Percentiles rank a stretch among this genome's conserved stretches.
These are phyloP conservation scores for Stemphylium lycopersici DNA, from an alignment of 2,329 filamentous ascomycete species.

Conservation along the genomic window DNA sequence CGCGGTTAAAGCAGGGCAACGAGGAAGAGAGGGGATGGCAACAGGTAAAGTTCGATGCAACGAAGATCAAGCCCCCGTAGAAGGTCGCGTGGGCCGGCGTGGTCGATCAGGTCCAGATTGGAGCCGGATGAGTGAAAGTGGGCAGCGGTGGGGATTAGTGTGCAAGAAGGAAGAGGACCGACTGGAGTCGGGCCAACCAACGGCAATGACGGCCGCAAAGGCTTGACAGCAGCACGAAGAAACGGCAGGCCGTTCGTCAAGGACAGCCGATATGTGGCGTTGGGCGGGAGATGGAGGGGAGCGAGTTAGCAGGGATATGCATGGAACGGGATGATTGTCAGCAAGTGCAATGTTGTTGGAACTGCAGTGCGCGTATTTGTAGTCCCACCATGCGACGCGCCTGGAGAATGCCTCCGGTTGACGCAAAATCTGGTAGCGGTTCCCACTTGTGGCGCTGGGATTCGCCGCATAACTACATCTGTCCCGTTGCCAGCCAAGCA, in stretches of 20 bases:
- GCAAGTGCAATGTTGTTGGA: conserved; percentile 35
- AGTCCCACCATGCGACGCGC: conserved; percentile 45
- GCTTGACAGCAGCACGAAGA: conserved; percentile 38
- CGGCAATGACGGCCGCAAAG: conserved; percentile 39
- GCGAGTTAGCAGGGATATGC: conserved; percentile 44
- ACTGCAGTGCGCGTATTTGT: conserved; percentile 36
- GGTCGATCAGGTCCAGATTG: conserved; percentile 43
- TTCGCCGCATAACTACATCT: conserved; percentile 39
- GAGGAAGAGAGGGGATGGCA: conserved; percentile 34
- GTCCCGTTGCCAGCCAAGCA: conserved; percentile 40
- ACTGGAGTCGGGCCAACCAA: conserved; percentile 43
- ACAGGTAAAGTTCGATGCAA: conserved; percentile 39
- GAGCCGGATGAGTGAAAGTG: conserved; percentile 38
- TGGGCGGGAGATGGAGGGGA: conserved; percentile 39
- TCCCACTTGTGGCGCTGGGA: conserved; percentile 45
- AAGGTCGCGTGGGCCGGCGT: conserved; percentile 44
- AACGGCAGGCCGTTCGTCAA: conserved; percentile 43
- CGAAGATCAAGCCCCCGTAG: conserved; percentile 45
- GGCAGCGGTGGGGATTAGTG: conserved; percentile 41
- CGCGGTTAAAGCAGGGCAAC: conserved; percentile 43
- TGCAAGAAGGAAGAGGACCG: conserved; percentile 46
- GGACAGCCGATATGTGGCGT: conserved; percentile 48
- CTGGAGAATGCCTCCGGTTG: conserved; percentile 35
- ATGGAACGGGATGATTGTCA: conserved; percentile 41
- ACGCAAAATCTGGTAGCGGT: conserved; percentile 40